These are phyloP conservation scores for Fusarium sp. DNA, from an alignment of 2,329 filamentous ascomycete genomes.

Conservation along the genomic window DNA sequence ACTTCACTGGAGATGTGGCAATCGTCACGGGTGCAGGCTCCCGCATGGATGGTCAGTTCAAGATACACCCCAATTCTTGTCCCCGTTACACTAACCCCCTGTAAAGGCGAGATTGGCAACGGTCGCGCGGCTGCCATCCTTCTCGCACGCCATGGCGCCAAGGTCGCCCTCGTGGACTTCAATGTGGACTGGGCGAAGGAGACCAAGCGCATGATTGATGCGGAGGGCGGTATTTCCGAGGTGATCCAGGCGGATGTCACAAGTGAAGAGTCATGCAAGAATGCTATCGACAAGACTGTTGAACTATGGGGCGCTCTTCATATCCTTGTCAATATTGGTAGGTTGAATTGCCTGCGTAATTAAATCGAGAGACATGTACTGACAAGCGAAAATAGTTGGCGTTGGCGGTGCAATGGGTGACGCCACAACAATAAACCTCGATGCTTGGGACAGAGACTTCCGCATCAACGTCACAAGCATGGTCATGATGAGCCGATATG, in stretches of 20 bases:
- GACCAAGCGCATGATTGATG: constrained; percentile 9
- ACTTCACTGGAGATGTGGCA: not conserved
- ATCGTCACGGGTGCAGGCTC: constrained; percentile 7
- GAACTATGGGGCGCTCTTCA: constrained; percentile 5
- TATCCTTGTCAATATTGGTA: constrained; percentile 11
- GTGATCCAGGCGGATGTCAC: constrained; percentile 7
- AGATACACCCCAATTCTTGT: not conserved
- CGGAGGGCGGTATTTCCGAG: constrained; percentile 1
- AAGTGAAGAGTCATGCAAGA: constrained; percentile 3
- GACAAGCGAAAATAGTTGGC: not conserved
- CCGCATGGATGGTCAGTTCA: not conserved
- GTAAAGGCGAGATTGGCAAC: constrained; percentile 2
- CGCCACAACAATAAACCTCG: not conserved
- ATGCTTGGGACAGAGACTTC: constrained; percentile 10
- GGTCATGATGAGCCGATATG: constrained; percentile 8
- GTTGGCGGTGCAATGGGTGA: constrained; percentile 5
- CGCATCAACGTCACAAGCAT: constrained; percentile 12
- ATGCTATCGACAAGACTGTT: not conserved
- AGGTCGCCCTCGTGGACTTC: constrained; percentile 1
- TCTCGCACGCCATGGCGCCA: constrained; percentile 2
- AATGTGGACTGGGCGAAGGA: constrained; percentile 2
- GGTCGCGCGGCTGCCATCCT: constrained; percentile 4
- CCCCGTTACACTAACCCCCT: not conserved
- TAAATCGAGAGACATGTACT: not conserved
- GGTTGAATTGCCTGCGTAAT: not conserved